Percentiles rank a stretch among this genome's conserved stretches.
Evolutionary conservation across 2,329 filamentous ascomycete species (phyloP).

Genomic region (Thielaviopsis euricoi): DNA sequence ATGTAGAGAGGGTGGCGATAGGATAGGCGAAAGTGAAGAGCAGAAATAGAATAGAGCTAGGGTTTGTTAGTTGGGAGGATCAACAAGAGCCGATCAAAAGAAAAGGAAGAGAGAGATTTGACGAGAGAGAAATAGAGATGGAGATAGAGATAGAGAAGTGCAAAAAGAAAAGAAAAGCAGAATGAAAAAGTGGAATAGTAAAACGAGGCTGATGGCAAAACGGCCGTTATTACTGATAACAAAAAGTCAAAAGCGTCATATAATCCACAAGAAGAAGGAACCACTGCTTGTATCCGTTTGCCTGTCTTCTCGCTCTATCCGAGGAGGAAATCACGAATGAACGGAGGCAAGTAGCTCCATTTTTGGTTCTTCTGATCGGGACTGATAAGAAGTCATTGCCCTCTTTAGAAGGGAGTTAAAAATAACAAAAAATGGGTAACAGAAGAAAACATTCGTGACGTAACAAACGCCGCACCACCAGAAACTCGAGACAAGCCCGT

Average conservation of each 20-base stretch:
- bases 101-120: not conserved
- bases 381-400: no score
- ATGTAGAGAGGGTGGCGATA: not conserved
- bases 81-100: not conserved
- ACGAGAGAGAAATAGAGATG: not conserved
- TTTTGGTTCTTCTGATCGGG: no score
- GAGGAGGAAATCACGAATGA: no score
- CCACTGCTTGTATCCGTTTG: not conserved
- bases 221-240: not conserved
- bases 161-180: not conserved
- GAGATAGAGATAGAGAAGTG: not conserved
- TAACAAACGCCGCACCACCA: not conserved
- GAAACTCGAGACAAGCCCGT: not conserved
- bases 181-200: not conserved
- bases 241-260: not conserved
- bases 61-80: not conserved
- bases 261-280: not conserved
- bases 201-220: not conserved
- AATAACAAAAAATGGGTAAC: not conserved
- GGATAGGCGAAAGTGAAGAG: not conserved
- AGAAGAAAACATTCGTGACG: not conserved
- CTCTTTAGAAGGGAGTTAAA: not conserved
- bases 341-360: no score
- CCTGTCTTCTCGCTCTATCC: no score
- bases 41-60: not conserved